Evolutionary conservation across 1,139 yeast species (phyloP).

Genomic region (Saccharomycopsis hybrid): DNA sequence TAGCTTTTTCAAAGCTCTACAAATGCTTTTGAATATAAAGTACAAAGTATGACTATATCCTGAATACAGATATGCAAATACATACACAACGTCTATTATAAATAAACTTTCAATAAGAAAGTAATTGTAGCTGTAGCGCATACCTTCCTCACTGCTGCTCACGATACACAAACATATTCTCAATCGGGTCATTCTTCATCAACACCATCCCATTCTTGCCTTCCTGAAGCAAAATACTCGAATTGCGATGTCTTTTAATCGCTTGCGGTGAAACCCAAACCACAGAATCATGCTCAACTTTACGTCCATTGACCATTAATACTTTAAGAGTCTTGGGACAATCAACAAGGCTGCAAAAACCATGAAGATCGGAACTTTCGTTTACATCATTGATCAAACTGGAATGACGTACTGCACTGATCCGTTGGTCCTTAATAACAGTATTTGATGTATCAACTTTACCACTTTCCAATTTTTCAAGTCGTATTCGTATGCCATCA

Average conservation of each 20-base stretch:
- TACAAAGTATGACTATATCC: no score
- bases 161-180: conserved; percentile 26
- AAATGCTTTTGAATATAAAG: no score
- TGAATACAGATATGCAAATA: no score
- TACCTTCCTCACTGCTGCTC: no score
- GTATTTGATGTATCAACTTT: conserved; percentile 31
- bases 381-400: neutral
- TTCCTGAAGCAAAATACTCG: neutral
- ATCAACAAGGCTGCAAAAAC: conserved; percentile 23
- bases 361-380: conserved; percentile 11
- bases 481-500: conserved; percentile 32
- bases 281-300: neutral
- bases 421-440: conserved; percentile 27
- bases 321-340: conserved; percentile 25
- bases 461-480: conserved; percentile 35
- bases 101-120: no score
- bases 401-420: conserved; percentile 1
- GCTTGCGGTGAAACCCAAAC: conserved; percentile 6
- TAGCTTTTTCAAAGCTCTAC: no score
- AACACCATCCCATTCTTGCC: conserved; percentile 30
- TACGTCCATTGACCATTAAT: conserved; percentile 21
- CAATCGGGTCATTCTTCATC: conserved; percentile 34
- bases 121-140: no score
- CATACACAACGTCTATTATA: no score
- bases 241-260: neutral